A percentile compares a stretch with the other conserved stretches of the same genome.
phyloP scores from a whole-genome alignment of 768 basidiomycete species.

The Tylopilus balloui region DNA sequence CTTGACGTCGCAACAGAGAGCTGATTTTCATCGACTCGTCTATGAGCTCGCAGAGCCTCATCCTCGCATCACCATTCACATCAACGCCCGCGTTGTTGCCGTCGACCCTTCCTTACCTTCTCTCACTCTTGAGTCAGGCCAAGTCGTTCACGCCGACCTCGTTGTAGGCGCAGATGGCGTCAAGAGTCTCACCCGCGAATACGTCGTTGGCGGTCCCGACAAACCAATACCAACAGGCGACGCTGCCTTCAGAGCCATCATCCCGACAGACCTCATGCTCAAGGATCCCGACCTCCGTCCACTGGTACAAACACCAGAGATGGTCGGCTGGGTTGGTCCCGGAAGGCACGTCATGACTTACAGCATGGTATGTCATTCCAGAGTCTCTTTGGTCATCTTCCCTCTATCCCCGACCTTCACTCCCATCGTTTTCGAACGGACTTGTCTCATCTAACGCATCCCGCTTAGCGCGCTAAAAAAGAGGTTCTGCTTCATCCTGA shows the following conservation, averaged over 20 bases:
- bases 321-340: conserved; percentile 61
- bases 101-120: conserved; percentile 31
- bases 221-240: conserved; percentile 55
- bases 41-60: conserved; percentile 35
- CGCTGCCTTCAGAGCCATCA: conserved; percentile 54
- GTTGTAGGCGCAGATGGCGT: conserved; percentile 51
- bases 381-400: not conserved
- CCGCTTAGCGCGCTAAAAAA: conserved; percentile 30
- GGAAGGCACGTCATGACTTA: conserved; percentile 43
- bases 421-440: not conserved
- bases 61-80: conserved; percentile 32
- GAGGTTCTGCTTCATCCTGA: conserved; percentile 43
- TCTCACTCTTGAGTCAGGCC: conserved; percentile 41
- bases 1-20: conserved; percentile 28
- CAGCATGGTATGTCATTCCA: conserved; percentile 34
- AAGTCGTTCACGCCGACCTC: conserved; percentile 40
- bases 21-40: conserved; percentile 43
- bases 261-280: conserved; percentile 43
- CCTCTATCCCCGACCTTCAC: not conserved
- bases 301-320: conserved; percentile 48
- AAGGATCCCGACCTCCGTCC: conserved; percentile 47
- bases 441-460: not conserved
- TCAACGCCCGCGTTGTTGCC: conserved; percentile 35
- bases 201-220: conserved; percentile 45
- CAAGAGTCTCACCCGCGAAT: conserved; percentile 46